Base-by-base conservation (phyloP, 1,284 basidiomycete species). In the Trichosporon coremiiforme region DNA sequence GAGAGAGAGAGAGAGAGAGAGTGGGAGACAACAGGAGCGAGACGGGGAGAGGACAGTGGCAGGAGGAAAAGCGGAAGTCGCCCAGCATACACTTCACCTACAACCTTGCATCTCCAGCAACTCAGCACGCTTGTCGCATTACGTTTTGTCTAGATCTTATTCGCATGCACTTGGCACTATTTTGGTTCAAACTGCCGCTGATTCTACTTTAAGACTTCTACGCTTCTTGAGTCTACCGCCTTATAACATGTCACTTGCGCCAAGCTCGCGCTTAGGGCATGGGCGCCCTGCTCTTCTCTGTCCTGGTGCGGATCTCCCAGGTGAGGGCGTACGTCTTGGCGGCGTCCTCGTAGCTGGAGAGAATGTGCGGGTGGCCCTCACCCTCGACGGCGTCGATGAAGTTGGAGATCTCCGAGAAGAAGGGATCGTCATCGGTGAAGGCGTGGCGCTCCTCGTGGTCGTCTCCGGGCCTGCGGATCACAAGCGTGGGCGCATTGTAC, bases 371-470 rank as follows among this genome's bases (percentile, higher is more conserved):
- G 67, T 80, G 76, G 64, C 79, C 78, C 33, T 83, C 72, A 68
- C 75, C 78, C 83, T 93, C 91, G 71, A 93, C 88, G 73, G 90
- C 86, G 82, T 94, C 92, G 73, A 94, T 90, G 79, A 91, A 87
- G 82, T 91, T 91, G 60, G 91, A 92, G 55, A 94, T 88, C 84
- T 95, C 92, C 29, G 91, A 92, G 87, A 94, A 93, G 88, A 95
- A 94, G 10, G 93, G 92, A 79, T 95, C 93, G 78, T 95, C 94
- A 73, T 94, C 91, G 38, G 73, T 75, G 86, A 91, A 94, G 64
- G 86, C 85, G 80, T 90, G 86, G 63, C 87, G 87, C 78, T 93
- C 90, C 79, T 95, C 93, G 74, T 88, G 86, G 81, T 96, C 93
- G 79, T 91, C 91, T 73, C 91, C 92, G 1, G 93, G 92, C 78